Base-by-base conservation (phyloP, 768 basidiomycete genomes). In the Russula griseocarnosa region DNA sequence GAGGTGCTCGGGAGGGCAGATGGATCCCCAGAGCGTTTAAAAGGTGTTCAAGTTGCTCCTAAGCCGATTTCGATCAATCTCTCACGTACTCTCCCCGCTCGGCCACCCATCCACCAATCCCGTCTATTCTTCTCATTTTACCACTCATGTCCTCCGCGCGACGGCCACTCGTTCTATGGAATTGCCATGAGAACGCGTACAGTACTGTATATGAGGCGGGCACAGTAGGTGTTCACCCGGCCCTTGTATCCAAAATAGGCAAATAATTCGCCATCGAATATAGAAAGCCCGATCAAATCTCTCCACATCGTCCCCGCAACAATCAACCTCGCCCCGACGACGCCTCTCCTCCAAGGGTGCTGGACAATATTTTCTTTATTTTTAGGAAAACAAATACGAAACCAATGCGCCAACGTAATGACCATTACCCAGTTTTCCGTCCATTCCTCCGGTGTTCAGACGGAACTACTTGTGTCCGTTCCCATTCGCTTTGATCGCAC, bases 401-500 rank as follows among this genome's bases (percentile, higher is more conserved):
- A 22, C 9, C 8, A 3, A 38, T 16, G 44, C n/a, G 44, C 44
- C 42, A n/a, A 22, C 9, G n/a, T 10, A 16, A 46, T 44, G 3
- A 9, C 42, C 42, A 10, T 9, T 24, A 22, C n/a, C n/a, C 46
- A 0, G n/a, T 22, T 47, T 47, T 47, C 46, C 46, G 11, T 13
- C 44, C 8, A n/a, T 22, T 22, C n/a, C 10, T 22, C 22, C 22
- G 46, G 38, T 16, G 38, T 40, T 40, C 38, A 14, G 38, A 40
- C 16, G 36, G 36, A 40, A 47, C 42, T 22, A 9, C 10, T n/a
- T n/a, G n/a, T n/a, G 20, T 0, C n/a, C 44, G 10, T 46, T 46
- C 44, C 44, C 38, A 24, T 55, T 55, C 54, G 54, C 36, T 55
- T 40, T 55, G 54, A 55, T 55, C 55, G 55, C 40, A 55, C 40